Percentiles rank a stretch among this genome's conserved stretches.
These are phyloP conservation scores for Cordyceps cateniannulata DNA, from an alignment of 2,329 filamentous ascomycete genomes.

Conservation along the genomic window DNA sequence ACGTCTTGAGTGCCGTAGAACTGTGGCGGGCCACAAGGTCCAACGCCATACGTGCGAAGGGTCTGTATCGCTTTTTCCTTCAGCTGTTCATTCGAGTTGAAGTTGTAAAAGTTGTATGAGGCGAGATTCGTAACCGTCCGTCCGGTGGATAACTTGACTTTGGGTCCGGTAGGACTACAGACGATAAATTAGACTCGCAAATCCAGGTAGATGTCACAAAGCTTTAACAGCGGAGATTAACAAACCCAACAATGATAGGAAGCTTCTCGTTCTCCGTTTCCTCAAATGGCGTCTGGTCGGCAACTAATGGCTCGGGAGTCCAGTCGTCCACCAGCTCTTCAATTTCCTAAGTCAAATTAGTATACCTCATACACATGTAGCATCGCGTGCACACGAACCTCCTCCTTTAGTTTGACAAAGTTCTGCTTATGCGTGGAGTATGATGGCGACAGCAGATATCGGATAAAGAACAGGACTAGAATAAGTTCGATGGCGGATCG, in stretches of 20 bases:
- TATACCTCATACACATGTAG: neutral
- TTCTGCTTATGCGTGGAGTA: constrained; percentile 90
- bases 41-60: constrained; percentile 90
- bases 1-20: constrained; percentile 99
- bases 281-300: constrained; percentile 66
- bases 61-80: constrained; percentile 95
- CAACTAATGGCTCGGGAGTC: constrained; percentile 87
- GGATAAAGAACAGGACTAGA: constrained; percentile 89
- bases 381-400: constrained; percentile 32
- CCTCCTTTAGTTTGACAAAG: constrained; percentile 81
- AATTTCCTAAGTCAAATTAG: constrained; percentile 60
- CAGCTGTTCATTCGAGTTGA: constrained; percentile 84
- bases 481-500: constrained; percentile 90
- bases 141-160: constrained; percentile 80
- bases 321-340: constrained; percentile 96
- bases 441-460: constrained; percentile 84
- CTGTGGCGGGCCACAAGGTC: constrained; percentile 90
- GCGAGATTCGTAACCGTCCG: constrained; percentile 89
- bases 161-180: constrained; percentile 75
- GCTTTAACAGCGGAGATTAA: neutral
- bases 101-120: constrained; percentile 97
- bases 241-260: constrained; percentile 80
- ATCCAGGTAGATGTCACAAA: neutral
- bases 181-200: neutral
- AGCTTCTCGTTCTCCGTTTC: constrained; percentile 76